Evolutionary conservation across 2,329 filamentous ascomycete genomes (phyloP).

Genomic region (Teratosphaeria epicoccoides): DNA sequence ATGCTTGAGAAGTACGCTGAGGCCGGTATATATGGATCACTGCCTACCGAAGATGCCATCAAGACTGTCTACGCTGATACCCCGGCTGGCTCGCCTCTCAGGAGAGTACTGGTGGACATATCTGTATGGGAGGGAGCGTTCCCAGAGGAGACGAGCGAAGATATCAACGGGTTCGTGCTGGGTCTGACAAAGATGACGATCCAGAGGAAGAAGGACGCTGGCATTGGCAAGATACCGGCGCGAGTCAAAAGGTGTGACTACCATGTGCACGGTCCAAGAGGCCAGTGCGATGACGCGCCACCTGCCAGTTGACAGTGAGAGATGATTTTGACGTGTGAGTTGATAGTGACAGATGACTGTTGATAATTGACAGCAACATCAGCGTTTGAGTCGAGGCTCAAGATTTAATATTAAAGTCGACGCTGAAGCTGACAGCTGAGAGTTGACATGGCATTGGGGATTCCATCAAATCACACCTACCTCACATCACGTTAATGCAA

Average conservation of each 20-base stretch:
- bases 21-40: not conserved
- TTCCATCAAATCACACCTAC: too few relatives aligned
- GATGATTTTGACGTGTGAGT: not conserved
- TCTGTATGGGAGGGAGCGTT: not conserved
- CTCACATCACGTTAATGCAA: too few relatives aligned
- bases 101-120: not conserved
- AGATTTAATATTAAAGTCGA: too few relatives aligned
- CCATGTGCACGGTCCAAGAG: not conserved
- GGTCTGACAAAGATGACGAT: not conserved
- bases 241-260: not conserved
- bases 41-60: not conserved
- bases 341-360: not conserved
- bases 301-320: not conserved
- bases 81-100: not conserved
- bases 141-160: not conserved
- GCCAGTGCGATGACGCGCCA: not conserved
- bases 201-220: not conserved
- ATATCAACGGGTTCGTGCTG: not conserved
- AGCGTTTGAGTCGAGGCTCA: too few relatives aligned
- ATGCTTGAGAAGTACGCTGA: not conserved
- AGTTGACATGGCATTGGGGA: too few relatives aligned
- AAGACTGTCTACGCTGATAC: not conserved
- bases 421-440: too few relatives aligned
- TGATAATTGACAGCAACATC: too few relatives aligned
- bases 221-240: not conserved